A percentile compares a stretch with the other conserved stretches of the same genome.
Evolutionary conservation across 192 early-diverging fungal genomes (phyloP).

Genomic region (Pilobolus umbonatus): DNA sequence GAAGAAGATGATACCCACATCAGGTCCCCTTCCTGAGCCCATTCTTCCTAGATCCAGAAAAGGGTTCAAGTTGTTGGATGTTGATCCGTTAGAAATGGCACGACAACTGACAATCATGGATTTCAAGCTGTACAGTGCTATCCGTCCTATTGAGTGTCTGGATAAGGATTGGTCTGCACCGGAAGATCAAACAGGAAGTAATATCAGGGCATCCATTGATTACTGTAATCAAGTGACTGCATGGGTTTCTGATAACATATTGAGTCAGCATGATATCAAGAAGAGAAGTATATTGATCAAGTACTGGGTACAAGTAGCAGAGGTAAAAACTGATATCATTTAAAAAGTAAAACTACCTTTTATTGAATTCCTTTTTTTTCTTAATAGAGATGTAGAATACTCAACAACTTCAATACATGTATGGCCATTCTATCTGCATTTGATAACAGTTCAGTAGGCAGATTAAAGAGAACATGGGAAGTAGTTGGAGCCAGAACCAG

Average conservation of each 20-base stretch:
- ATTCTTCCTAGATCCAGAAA: constrained; percentile 73
- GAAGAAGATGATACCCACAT: constrained; percentile 58
- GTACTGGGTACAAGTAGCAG: constrained; percentile 78
- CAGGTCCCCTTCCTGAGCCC: constrained; percentile 63
- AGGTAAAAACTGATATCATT: constrained; percentile 31
- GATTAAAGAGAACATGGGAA: constrained; percentile 91
- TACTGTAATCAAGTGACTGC: constrained; percentile 77
- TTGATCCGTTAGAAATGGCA: constrained; percentile 88
- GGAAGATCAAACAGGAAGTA: constrained; percentile 61
- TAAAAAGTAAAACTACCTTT: not conserved
- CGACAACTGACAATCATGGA: constrained; percentile 93
- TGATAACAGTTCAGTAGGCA: constrained; percentile 80
- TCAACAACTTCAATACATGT: constrained; percentile 93
- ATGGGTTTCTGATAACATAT: constrained; percentile 82
- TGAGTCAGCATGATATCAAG: constrained; percentile 78
- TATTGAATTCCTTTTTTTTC: not conserved
- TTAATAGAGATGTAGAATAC: constrained; percentile 53
- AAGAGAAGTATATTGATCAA: constrained; percentile 71
- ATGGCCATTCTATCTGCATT: constrained; percentile 85
- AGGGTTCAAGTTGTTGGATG: constrained; percentile 73
- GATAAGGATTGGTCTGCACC: constrained; percentile 77
- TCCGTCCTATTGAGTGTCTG: constrained; percentile 85
- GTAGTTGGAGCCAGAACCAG: constrained; percentile 47
- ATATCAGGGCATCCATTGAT: constrained; percentile 83
- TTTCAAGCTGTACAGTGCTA: constrained; percentile 68